phyloP scores from a whole-genome alignment of 164 flowering plant genomes.

The Annona squamosa region DNA sequence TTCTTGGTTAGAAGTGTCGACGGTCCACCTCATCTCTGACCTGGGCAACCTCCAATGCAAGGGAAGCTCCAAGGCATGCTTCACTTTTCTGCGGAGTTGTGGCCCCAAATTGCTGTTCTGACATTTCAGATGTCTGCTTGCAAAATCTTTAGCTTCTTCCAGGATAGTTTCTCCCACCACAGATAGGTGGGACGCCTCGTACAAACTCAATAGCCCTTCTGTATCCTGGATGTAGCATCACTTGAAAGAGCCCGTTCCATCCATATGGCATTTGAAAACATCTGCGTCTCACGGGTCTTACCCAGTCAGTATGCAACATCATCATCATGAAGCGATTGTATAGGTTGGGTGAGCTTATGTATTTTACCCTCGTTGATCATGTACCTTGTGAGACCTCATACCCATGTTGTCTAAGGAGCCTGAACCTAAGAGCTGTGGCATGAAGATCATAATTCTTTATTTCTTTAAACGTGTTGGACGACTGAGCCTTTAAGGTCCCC shows the following conservation, averaged over 20 bases:
- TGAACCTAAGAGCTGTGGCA: slow-evolving; percentile 4
- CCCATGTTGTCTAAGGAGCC: slow-evolving; percentile 12
- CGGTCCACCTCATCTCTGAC: slow-evolving; percentile 30
- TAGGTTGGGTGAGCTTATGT: neutral
- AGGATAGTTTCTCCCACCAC: slow-evolving; percentile 42
- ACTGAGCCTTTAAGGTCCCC: neutral
- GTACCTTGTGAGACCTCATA: slow-evolving; percentile 8
- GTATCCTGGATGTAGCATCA: slow-evolving; percentile 9
- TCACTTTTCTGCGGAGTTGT: slow-evolving; percentile 14
- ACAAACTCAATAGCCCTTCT: slow-evolving; percentile 24
- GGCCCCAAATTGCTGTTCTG: neutral
- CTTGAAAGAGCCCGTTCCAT: slow-evolving; percentile 22
- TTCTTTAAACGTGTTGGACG: neutral
- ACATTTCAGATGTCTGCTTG: slow-evolving; percentile 19
- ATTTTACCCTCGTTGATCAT: no score
- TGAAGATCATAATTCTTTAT: neutral
- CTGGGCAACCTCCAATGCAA: slow-evolving; percentile 38
- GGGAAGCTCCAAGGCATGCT: slow-evolving; percentile 27
- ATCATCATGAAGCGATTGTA: neutral
- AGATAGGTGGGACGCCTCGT: slow-evolving; percentile 30
- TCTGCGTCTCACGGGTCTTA: slow-evolving; percentile 4
- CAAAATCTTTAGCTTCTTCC: slow-evolving; percentile 33
- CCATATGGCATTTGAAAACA: slow-evolving; percentile 24
- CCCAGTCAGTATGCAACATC: neutral
- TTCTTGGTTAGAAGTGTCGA: slow-evolving; percentile 11